A percentile compares a stretch with the other conserved stretches of the same genome.
These are phyloP conservation scores for Rhodotorula diobovata DNA, from an alignment of 768 basidiomycete genomes.

Conservation along the genomic window DNA sequence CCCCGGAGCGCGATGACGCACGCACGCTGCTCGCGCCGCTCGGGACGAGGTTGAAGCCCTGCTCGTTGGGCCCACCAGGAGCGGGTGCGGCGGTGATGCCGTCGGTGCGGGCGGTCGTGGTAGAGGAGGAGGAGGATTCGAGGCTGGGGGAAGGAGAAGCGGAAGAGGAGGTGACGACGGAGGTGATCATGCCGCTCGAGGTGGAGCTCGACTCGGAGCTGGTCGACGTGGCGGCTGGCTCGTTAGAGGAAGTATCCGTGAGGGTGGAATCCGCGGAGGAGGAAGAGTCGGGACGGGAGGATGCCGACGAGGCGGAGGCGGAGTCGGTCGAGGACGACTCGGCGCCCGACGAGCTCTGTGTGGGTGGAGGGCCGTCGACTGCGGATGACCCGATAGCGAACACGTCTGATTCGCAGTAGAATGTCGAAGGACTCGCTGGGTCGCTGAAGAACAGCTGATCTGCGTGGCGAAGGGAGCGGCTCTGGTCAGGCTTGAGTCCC, in stretches of 20 bases:
- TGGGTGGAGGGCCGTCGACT: not conserved
- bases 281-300: no score
- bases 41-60: constrained; percentile 4
- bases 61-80: constrained; percentile 9
- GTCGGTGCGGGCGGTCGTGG: not conserved
- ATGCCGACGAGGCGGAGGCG: no score
- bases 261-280: no score
- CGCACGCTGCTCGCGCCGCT: not conserved
- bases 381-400: constrained; percentile 13
- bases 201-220: not conserved
- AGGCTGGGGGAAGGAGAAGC: not conserved
- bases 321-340: no score
- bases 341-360: not conserved
- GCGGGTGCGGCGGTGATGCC: constrained; percentile 1
- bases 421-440: constrained; percentile 6
- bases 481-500: no score
- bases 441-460: constrained; percentile 35
- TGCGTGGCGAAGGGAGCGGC: not conserved
- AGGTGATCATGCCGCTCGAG: not conserved
- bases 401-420: constrained; percentile 27
- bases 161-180: not conserved
- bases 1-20: not conserved
- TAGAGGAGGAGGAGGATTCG: not conserved
- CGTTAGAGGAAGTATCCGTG: no score
- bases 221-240: not conserved